phyloP scores from a whole-genome alignment of 108 stramenopile species.

The Nitzschia sp. region DNA sequence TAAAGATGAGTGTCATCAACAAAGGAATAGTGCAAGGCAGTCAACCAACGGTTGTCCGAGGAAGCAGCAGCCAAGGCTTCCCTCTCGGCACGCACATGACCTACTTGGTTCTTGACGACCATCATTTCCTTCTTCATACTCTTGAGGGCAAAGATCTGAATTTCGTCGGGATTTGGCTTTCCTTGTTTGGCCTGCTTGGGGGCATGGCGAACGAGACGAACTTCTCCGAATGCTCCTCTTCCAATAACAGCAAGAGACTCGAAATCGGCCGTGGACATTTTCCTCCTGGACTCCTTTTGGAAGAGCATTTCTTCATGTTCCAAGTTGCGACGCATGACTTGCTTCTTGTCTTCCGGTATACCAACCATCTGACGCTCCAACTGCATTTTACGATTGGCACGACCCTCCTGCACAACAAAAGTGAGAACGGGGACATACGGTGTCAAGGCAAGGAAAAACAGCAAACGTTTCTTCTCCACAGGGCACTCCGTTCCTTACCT shows the following conservation, averaged over 20 bases:
- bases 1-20: conserved; percentile 91
- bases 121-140: conserved; percentile 99
- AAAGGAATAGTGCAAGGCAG: conserved; percentile 93
- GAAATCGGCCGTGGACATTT: conserved; percentile 85
- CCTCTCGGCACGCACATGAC: conserved; percentile 95
- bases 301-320: conserved; percentile 82
- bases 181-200: conserved; percentile 8
- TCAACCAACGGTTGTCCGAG: conserved; percentile 92
- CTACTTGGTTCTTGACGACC: conserved; percentile 99
- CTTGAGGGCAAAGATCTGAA: conserved; percentile 94
- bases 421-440: background rate
- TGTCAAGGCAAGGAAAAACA: background rate
- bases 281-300: conserved; percentile 75
- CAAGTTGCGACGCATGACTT: conserved; percentile 61
- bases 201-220: conserved; percentile 87
- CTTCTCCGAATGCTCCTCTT: conserved; percentile 96
- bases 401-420: conserved; percentile 54
- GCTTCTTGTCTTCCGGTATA: conserved; percentile 79
- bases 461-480: background rate
- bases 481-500: conserved; percentile 46
- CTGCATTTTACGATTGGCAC: conserved; percentile 76
- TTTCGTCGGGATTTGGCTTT: conserved; percentile 40
- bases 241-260: conserved; percentile 92
- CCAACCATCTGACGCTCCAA: conserved; percentile 85
- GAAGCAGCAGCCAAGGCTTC: conserved; percentile 93